A percentile compares a stretch with the other conserved stretches of the same genome.
phyloP scores from a whole-genome alignment of 2,329 filamentous ascomycete genomes.

The Ophiognomonia clavigignenti-juglandacearum region DNA sequence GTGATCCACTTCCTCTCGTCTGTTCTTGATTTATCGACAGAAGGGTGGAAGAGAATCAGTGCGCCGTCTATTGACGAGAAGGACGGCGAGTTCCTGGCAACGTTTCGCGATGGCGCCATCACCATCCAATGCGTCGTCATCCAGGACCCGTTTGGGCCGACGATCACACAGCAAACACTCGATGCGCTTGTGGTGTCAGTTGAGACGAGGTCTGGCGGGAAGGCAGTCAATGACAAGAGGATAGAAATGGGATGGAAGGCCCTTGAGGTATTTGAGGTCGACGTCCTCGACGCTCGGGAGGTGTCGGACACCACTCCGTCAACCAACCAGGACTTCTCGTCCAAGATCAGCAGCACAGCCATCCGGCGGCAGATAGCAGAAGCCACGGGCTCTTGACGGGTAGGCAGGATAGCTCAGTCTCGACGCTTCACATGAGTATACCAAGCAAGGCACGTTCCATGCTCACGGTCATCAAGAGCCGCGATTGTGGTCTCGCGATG shows the following conservation, averaged over 20 bases:
- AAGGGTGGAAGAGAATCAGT: conserved; percentile 39
- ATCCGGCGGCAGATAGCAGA: conserved; percentile 55
- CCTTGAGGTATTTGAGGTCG: conserved; percentile 81
- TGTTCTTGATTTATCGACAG: conserved; percentile 42
- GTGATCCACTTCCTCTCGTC: conserved; percentile 70
- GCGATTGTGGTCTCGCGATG: too few relatives aligned
- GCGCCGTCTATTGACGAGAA: conserved; percentile 30
- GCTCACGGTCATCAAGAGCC: too few relatives aligned
- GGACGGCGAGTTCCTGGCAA: conserved; percentile 45
- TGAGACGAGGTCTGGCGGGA: conserved; percentile 80
- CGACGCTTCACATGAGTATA: background rate
- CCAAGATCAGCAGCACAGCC: conserved; percentile 88
- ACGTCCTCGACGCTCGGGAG: conserved; percentile 71
- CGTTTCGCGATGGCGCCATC: conserved; percentile 55
- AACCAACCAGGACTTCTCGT: conserved; percentile 62
- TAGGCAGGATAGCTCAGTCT: background rate
- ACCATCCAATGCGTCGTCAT: conserved; percentile 78
- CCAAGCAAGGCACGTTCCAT: background rate
- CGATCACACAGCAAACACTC: conserved; percentile 74
- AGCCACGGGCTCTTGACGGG: conserved; percentile 12
- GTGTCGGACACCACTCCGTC: conserved; percentile 37
- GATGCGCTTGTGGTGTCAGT: conserved; percentile 79
- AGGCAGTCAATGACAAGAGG: conserved; percentile 81
- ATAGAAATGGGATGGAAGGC: conserved; percentile 68
- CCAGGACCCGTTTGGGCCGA: conserved; percentile 84